Percentiles rank a stretch among this genome's conserved stretches.
phyloP scores from a whole-genome alignment of 441 rosid species.

The Croton setiger region DNA sequence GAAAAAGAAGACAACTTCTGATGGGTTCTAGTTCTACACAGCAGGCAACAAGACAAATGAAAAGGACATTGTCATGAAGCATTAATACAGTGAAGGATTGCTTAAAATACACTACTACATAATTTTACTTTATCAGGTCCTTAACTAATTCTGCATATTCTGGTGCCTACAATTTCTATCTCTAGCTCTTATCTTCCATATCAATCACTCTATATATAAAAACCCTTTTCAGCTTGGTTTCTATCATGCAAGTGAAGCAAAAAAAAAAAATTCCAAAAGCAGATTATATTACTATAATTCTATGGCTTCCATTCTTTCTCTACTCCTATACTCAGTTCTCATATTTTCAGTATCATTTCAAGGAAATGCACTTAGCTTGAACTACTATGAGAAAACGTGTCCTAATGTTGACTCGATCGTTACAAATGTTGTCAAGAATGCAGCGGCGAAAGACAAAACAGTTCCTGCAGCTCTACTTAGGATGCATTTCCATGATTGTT shows the following conservation, averaged over 20 bases:
- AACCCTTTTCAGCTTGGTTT: not conserved
- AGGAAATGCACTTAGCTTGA: constrained; percentile 44
- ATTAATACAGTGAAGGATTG: constrained; percentile 5
- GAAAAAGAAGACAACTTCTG: not conserved
- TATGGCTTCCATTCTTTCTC: constrained; percentile 29
- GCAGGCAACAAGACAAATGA: constrained; percentile 8
- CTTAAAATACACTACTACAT: constrained; percentile 28
- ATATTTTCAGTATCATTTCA: constrained; percentile 23
- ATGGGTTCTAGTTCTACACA: not conserved
- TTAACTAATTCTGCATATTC: constrained; percentile 13
- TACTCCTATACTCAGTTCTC: constrained; percentile 27
- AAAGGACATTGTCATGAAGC: constrained; percentile 3
- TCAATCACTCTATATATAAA: constrained; percentile 20
- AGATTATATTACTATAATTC: not conserved
- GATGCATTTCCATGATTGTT: constrained; percentile 81
- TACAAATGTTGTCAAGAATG: constrained; percentile 35
- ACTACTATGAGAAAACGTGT: constrained; percentile 48
- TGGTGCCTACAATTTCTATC: constrained; percentile 10
- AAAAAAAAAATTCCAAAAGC: not conserved
- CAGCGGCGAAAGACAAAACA: constrained; percentile 33
- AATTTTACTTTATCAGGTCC: constrained; percentile 13
- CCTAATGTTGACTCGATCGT: constrained; percentile 53
- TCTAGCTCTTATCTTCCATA: not conserved
- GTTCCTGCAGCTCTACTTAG: constrained; percentile 59
- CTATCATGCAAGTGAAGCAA: not conserved